Base-by-base conservation (phyloP, 176 grass and related monocot species). In the Poa pratensis region DNA sequence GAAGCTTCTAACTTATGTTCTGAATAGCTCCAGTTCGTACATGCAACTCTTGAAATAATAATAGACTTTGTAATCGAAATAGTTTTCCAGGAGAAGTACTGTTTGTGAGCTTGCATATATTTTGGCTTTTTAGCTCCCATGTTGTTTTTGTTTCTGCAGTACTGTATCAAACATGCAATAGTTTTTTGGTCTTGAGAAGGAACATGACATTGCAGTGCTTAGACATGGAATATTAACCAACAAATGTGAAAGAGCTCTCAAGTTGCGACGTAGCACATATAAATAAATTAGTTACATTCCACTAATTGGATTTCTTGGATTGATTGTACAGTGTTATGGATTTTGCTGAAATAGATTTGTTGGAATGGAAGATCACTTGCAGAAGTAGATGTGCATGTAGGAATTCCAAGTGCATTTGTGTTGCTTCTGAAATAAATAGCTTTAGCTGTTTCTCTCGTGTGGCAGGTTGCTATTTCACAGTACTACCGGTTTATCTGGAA, bases 401-500 rank as follows among this genome's bases (percentile, higher is more conserved):
- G 59, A 35, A 34, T 77, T 88, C 65, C 10, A 52, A 40, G 65
- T 14, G 18, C 27, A 83, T 35, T 1, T 34, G 7, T 55, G 80
- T 43, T 48, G 27, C 65, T 50, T 76, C 61, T 85, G 15, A 79
- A 37, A 43, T 43, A 52, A 62, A 65, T 40, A 68, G n/a, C 73
- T 82, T 76, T 49, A 20, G 19, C 46, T 62, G 53, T 75, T 69
- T 85, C 52, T 84, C 69, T 86, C 2, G 46, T 84, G 67, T 82
- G 66, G 51, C 86, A 99, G 97, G 92, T 94, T 83, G 91, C 94
- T 71, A 96, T 99, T 82, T 92, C 86, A 11, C 82, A 96, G 66
- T 99, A 89, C 82, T 99, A 99, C 50, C 84, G 81, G 70, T 96
- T 99, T 84, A 96, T 96, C 54, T 99, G 97, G 97, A 96, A 96